Percentiles rank a stretch among this genome's conserved stretches.
Evolutionary conservation across 352 stramenopile genomes (phyloP).

Genomic region (Phytophthora melonis): DNA sequence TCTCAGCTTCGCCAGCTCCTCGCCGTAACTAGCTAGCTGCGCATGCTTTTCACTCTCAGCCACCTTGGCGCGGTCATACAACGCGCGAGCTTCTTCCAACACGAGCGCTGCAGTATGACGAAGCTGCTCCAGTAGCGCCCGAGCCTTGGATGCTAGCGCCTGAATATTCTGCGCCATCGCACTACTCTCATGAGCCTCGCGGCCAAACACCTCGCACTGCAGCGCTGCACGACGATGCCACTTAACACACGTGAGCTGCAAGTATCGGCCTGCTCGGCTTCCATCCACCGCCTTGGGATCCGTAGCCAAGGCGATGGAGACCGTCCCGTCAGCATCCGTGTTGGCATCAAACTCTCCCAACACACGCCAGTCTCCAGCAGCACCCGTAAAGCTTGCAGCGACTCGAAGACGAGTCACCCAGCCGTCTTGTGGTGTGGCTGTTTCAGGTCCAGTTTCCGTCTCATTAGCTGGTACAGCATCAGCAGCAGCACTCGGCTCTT

Average conservation of each 20-base stretch:
- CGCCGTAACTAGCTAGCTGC: slow-evolving; percentile 73
- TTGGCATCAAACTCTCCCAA: slow-evolving; percentile 76
- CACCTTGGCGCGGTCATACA: slow-evolving; percentile 81
- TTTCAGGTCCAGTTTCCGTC: slow-evolving; percentile 8
- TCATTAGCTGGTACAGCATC: slow-evolving; percentile 2
- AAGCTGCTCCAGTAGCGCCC: slow-evolving; percentile 60
- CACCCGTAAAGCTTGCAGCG: slow-evolving; percentile 64
- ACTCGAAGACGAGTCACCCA: slow-evolving; percentile 77
- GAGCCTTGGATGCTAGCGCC: slow-evolving; percentile 48
- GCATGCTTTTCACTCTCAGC: slow-evolving; percentile 83
- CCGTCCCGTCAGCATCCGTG: slow-evolving; percentile 37
- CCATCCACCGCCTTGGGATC: slow-evolving; percentile 23
- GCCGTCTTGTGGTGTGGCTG: slow-evolving; percentile 27
- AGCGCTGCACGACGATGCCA: slow-evolving; percentile 70
- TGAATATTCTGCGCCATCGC: slow-evolving; percentile 53
- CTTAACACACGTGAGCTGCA: slow-evolving; percentile 73
- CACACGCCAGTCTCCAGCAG: slow-evolving; percentile 56
- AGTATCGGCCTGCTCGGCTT: slow-evolving; percentile 54
- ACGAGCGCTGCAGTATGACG: slow-evolving; percentile 60
- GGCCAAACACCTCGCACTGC: slow-evolving; percentile 76
- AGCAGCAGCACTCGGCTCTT: slow-evolving; percentile 2
- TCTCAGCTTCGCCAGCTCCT: slow-evolving; percentile 71
- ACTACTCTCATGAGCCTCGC: slow-evolving; percentile 65
- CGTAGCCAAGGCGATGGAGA: slow-evolving; percentile 45
- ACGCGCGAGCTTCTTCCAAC: slow-evolving; percentile 69